phyloP scores from a whole-genome alignment of 2,329 filamentous ascomycete species.

The Beauveria asiatica region DNA sequence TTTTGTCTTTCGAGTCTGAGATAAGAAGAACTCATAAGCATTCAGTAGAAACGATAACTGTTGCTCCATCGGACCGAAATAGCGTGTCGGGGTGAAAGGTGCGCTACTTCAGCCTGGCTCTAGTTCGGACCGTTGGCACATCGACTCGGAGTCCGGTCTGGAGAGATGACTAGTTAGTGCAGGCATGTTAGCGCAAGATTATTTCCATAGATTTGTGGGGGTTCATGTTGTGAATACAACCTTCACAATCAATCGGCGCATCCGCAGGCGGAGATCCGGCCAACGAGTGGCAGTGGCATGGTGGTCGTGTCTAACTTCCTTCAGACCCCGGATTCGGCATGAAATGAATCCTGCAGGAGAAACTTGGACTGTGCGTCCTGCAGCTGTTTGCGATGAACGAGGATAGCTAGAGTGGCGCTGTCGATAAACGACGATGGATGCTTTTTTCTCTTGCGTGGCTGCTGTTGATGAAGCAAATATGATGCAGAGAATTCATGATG shows the following conservation, averaged over 20 bases:
- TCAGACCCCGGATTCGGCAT: not conserved
- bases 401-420: not conserved
- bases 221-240: not conserved
- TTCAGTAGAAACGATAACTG: not conserved
- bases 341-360: not conserved
- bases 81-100: not conserved
- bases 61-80: not conserved
- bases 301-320: not conserved
- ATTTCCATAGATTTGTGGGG: slow-evolving; percentile 7
- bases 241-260: slow-evolving; percentile 1
- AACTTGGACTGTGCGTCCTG: not conserved
- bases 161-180: not conserved
- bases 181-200: not conserved
- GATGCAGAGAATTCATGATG: not conserved
- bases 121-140: not conserved
- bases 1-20: not conserved
- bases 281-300: not conserved
- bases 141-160: not conserved
- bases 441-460: not conserved
- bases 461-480: not conserved
- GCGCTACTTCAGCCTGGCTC: not conserved
- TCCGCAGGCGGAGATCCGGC: not conserved
- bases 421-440: not conserved
- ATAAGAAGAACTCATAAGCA: not conserved
- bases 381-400: not conserved